Base-by-base conservation (phyloP, 768 basidiomycete species). In the Cystofilobasidium capitatum region DNA sequence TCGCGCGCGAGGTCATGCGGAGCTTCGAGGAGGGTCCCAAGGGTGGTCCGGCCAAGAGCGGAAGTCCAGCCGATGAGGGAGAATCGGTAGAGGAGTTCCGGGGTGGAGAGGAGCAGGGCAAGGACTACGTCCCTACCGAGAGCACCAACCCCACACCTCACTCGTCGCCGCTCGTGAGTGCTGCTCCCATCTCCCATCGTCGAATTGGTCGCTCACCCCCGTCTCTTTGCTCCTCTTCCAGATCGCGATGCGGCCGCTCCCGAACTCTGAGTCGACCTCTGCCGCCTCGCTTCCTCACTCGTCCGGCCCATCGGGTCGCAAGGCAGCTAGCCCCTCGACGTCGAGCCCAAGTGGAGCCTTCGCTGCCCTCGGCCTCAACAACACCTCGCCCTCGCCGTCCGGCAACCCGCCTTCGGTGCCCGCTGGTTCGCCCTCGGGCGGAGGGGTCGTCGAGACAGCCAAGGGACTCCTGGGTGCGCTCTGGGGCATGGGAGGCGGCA, bases 381-480 rank as follows among this genome's bases (percentile, higher is more conserved):
- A 72, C 42, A 61, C 13, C 7, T 62, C 39, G 62, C 68, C 55
- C 8, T 35, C 55, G 5, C 24, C 40, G 35, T 55, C 49, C 5
- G 40, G 24, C 49, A 40, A 40, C 29, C 10, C 39, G 2, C 26
- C 64, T 33, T 51, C 33, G 14, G 9, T 37, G 39, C 58, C 42
- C 7, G 39, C 45, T 51, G 51, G 36, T 42, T 13, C 47, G 44
- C 29, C 44, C 12, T 61, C n/a, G 70, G 74, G 71, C 55, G 75
- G 73, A 59, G 75, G 74, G 26, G 81, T 92, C 45, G 87, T 91
- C 66, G 85, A 83, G 51, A 85, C 82, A 61, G 90, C 90, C 2
- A 85, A 88, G 24, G 87, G 88, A 51, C 85, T 87, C 72, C 74
- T 91, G 24, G 87, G 88, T 26, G 79, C 81, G 26, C 78, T 86